A percentile compares a stretch with the other conserved stretches of the same genome.
Evolutionary conservation across 805 yeast species (phyloP).

Genomic region (Hanseniaspora pseudoguilliermondii): DNA sequence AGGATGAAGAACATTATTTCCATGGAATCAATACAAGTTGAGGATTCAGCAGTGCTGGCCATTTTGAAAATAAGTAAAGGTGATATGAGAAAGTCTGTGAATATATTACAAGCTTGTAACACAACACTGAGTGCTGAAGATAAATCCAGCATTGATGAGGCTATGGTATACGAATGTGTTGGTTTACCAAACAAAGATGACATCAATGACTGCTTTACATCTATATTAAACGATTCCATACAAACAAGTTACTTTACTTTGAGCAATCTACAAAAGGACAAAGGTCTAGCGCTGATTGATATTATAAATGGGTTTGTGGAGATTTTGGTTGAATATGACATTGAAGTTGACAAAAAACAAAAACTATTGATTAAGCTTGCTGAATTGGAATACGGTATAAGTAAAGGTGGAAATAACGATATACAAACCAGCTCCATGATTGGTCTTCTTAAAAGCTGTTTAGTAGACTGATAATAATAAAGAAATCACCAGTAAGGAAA

Average conservation of each 20-base stretch:
- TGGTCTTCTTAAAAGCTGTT: conserved; percentile 43
- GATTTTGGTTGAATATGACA: conserved; percentile 53
- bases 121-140: conserved; percentile 44
- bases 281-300: conserved; percentile 86
- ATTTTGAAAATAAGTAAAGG: conserved; percentile 69
- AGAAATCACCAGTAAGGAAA: not conserved
- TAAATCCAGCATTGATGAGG: conserved; percentile 37
- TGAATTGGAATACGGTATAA: conserved; percentile 81
- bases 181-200: conserved; percentile 92
- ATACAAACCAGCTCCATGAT: conserved; percentile 82
- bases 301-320: conserved; percentile 64
- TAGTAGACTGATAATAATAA: not conserved
- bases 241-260: conserved; percentile 58
- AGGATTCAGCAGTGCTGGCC: conserved; percentile 48
- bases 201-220: conserved; percentile 57
- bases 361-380: conserved; percentile 57
- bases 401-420: conserved; percentile 85
- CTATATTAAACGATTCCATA: conserved; percentile 82
- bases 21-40: conserved; percentile 49
- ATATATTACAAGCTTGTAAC: conserved; percentile 86
- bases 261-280: conserved; percentile 47
- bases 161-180: conserved; percentile 81
- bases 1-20: conserved; percentile 59
- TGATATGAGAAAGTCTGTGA: conserved; percentile 91
- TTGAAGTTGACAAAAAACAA: conserved; percentile 42